Evolutionary conservation across 345 rosid species (phyloP), one percentile per base, ranked within the genome.

Genomic region (Populus euphratica): DNA sequence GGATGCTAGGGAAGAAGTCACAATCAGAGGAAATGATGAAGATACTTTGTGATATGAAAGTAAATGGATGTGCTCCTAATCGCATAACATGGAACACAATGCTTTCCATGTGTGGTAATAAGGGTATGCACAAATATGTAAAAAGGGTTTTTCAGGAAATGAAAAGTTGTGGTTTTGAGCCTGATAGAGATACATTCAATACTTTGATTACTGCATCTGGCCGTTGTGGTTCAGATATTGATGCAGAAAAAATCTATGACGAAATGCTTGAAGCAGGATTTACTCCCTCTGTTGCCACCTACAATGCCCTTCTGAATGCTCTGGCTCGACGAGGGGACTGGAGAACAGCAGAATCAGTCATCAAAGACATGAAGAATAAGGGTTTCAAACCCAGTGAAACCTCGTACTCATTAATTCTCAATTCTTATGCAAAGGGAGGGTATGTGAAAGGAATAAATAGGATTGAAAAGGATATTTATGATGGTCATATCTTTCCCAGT

Each of bases 1-100:
- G 89, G 62, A 89, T 94, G 96, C 76, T 93, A 66, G 97, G 97
- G 72, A 92, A 89, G 86, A 94, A 86, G 75, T 84, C 90, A 35
- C 86, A 86, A 52, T 86, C 83, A 2, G 89, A 82, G 79, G 95
- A 90, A 65, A 94, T 94, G 98, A 81, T 91, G 77, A 85, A 85
- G 87, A 78, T 94, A 69, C 85, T 94, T 4, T 59, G 78, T 33
- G 97, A 94, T 76, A 94, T 94, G 97, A 93, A 91, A 85, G 80
- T 83, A 31, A 87, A 75, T 83, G 97, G 95, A 69, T 94, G 97
- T 85, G 79, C 88, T 27, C 98, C 98, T 47, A 88, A 92, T 39
- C 90, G 92, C n/a, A 73, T 91, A 33, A 94, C 98, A 3, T 94
- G 98, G 98, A 94, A 94, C 81, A 91, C 97, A 10, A 87, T 93